Evolutionary conservation across 2,329 filamentous ascomycete genomes (phyloP).

Genomic region (Diaporthe sp.): DNA sequence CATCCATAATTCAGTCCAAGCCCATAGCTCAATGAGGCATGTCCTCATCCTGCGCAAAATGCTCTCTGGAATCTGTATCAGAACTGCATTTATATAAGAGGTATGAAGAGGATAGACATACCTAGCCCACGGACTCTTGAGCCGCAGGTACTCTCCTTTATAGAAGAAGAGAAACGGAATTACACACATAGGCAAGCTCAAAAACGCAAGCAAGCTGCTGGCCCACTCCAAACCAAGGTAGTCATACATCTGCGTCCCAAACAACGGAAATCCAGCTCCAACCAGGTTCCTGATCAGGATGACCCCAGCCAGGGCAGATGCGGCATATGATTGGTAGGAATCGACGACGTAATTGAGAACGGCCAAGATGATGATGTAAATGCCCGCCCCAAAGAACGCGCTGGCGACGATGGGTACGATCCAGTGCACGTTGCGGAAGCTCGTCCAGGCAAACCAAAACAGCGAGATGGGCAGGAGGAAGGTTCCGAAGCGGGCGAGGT

Average conservation of each 20-base stretch:
- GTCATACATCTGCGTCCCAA: conserved; percentile 68
- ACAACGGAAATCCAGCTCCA: conserved; percentile 71
- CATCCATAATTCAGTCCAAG: not conserved
- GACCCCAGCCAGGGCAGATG: conserved; percentile 33
- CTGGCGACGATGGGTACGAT: conserved; percentile 69
- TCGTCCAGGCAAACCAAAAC: conserved; percentile 80
- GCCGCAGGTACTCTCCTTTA: conserved; percentile 58
- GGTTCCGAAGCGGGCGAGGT: conserved; percentile 21
- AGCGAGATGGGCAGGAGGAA: conserved; percentile 76
- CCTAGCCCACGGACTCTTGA: conserved; percentile 51
- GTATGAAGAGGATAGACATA: not conserved
- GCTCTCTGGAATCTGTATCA: conserved; percentile 7
- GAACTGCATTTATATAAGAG: not conserved
- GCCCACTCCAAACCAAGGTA: conserved; percentile 61
- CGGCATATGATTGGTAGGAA: conserved; percentile 26
- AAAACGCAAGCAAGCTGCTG: conserved; percentile 61
- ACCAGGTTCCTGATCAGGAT: conserved; percentile 68
- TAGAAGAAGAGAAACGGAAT: conserved; percentile 68
- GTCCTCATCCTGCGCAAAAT: conserved; percentile 37
- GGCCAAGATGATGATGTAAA: conserved; percentile 37
- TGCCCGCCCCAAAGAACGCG: conserved; percentile 58
- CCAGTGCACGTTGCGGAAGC: conserved; percentile 71
- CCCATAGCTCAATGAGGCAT: conserved; percentile 14
- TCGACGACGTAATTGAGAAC: conserved; percentile 37
- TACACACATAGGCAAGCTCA: conserved; percentile 62